Evolutionary conservation across 495 filamentous ascomycete genomes (phyloP).

Genomic region (Parachaetomium inaequale): DNA sequence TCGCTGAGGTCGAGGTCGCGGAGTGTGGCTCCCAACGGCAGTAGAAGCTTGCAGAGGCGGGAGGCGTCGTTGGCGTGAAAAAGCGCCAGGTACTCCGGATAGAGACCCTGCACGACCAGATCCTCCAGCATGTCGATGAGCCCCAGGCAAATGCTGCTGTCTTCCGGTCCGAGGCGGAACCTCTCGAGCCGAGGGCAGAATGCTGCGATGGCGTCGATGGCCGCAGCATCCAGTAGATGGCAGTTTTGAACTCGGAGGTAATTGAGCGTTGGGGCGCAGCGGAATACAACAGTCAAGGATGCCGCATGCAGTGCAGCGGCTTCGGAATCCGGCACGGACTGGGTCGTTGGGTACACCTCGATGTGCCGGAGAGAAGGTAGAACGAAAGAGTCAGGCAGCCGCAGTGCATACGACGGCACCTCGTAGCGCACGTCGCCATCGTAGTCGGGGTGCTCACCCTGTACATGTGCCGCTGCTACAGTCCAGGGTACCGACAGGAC

Average conservation of each 20-base stretch:
- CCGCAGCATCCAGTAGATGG: not conserved
- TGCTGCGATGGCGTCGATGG: not conserved
- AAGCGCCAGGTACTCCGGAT: no score
- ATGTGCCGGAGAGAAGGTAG: not conserved
- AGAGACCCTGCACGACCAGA: no score
- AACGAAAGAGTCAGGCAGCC: not conserved
- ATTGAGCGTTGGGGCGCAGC: not conserved
- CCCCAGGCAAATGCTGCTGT: not conserved
- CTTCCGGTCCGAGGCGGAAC: not conserved
- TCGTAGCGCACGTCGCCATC: not conserved
- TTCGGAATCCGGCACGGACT: no score
- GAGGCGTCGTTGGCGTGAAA: not conserved
- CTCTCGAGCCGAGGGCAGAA: not conserved
- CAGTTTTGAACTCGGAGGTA: not conserved
- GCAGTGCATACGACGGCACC: not conserved
- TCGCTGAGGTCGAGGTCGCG: not conserved
- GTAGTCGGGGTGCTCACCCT: not conserved
- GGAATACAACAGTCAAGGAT: not conserved
- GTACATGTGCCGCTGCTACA: not conserved
- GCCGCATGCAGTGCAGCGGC: no score
- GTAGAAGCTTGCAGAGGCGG: not conserved
- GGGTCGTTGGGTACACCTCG: not conserved
- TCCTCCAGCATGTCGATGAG: no score
- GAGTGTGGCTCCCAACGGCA: not conserved
- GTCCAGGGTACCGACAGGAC: not conserved